Percentiles rank a stretch among this genome's conserved stretches.
Evolutionary conservation across 345 rosid species (phyloP).

Genomic region (Brassica cretica): DNA sequence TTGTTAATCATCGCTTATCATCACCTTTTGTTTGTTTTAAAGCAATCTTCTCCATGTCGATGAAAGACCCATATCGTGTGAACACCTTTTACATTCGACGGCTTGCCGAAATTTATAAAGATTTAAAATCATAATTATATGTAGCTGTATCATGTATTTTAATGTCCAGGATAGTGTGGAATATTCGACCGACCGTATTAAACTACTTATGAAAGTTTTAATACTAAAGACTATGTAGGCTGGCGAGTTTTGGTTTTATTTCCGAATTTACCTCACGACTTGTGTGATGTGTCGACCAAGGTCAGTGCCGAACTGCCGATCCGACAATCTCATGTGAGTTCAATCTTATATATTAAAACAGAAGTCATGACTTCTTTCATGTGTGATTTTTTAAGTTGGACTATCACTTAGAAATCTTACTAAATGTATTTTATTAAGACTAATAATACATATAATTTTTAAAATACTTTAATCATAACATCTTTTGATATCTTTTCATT

Average conservation of each 20-base stretch:
- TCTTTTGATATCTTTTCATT: no score
- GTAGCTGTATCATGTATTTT: not conserved
- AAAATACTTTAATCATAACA: no score
- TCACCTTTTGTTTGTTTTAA: conserved; percentile 10
- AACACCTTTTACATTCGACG: conserved; percentile 26
- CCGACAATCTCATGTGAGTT: conserved; percentile 15
- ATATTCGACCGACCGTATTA: conserved; percentile 8
- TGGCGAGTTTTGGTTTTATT: conserved; percentile 1
- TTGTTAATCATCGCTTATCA: not conserved
- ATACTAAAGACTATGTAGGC: not conserved
- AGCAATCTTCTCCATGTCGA: not conserved
- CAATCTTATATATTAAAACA: no score
- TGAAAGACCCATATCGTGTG: conserved; percentile 29
- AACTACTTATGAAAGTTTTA: not conserved
- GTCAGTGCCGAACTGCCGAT: conserved; percentile 4
- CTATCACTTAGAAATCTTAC: no score
- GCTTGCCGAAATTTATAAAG: conserved; percentile 24
- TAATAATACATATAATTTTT: no score
- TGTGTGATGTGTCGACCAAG: conserved; percentile 5
- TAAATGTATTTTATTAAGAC: no score
- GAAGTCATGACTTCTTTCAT: no score
- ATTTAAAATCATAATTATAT: not conserved
- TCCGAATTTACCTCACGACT: not conserved
- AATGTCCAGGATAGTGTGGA: not conserved
- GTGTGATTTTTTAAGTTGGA: no score